These are phyloP conservation scores for Angophora floribunda DNA, from an alignment of 345 rosid species.

Conservation along the genomic window DNA sequence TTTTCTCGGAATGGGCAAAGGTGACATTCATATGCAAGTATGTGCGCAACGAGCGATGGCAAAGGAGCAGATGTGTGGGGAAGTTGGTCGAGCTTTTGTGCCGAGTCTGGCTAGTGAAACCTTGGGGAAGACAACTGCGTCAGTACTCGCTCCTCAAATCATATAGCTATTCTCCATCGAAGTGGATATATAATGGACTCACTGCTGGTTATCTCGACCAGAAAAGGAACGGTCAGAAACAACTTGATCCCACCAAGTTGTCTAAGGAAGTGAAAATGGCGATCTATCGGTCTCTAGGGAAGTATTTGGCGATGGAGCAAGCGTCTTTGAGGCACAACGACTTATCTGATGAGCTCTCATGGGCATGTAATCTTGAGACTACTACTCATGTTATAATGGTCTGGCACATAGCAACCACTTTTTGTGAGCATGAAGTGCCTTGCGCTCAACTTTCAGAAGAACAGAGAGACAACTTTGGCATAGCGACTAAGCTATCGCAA, in stretches of 20 bases:
- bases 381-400: neutral
- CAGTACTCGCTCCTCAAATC: neutral
- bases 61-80: neutral
- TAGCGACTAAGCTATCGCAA: neutral
- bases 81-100: neutral
- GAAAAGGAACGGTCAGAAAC: neutral
- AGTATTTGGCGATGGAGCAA: neutral
- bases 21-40: neutral
- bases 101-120: neutral
- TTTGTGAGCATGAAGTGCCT: neutral
- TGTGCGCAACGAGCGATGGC: neutral
- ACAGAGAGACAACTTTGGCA: neutral
- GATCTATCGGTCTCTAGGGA: neutral
- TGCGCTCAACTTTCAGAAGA: neutral
- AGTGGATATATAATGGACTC: neutral
- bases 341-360: fast-evolving
- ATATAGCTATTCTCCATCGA: neutral
- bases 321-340: neutral
- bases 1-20: neutral
- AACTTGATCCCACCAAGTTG: neutral
- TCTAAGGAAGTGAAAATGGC: neutral
- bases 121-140: neutral
- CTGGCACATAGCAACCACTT: neutral
- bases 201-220: neutral
- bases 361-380: neutral